Conservation (phyloP, 2,329 filamentous ascomycete genomes). For the Penicillium polonicum region DNA sequence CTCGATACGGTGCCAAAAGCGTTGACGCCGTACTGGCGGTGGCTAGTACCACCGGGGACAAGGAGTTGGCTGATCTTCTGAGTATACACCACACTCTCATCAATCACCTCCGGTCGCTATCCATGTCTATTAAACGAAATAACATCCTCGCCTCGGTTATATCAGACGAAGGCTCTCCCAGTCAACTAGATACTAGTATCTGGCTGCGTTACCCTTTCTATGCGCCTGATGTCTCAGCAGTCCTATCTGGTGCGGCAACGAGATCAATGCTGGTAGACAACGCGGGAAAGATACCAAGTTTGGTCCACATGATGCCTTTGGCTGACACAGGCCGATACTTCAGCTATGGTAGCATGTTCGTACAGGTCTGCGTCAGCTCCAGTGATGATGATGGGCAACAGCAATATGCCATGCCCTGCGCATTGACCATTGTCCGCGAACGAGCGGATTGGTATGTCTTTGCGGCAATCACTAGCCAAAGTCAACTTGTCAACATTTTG, state of each 20-base stretch:
- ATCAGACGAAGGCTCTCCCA: slow-evolving; percentile 65
- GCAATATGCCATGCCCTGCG: slow-evolving; percentile 69
- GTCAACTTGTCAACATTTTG: slow-evolving; percentile 69
- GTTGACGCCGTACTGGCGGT: slow-evolving; percentile 43
- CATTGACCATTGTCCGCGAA: slow-evolving; percentile 72
- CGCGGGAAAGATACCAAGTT: slow-evolving; percentile 47
- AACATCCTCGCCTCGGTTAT: slow-evolving; percentile 66
- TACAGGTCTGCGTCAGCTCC: slow-evolving; percentile 72
- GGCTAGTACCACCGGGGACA: slow-evolving; percentile 47
- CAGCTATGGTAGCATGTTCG: slow-evolving; percentile 75
- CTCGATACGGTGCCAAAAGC: slow-evolving; percentile 40
- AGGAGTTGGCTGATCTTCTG: slow-evolving; percentile 46
- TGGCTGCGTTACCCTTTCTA: slow-evolving; percentile 77
- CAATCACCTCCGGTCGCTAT: slow-evolving; percentile 68
- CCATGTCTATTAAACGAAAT: slow-evolving; percentile 81
- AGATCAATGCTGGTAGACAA: slow-evolving; percentile 48
- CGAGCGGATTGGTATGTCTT: slow-evolving; percentile 68
- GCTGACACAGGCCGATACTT: slow-evolving; percentile 73
- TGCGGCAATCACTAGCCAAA: slow-evolving; percentile 76
- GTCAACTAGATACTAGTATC: slow-evolving; percentile 76
- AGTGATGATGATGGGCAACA: slow-evolving; percentile 60
- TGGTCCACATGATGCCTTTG: slow-evolving; percentile 70
- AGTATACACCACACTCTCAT: slow-evolving; percentile 56
- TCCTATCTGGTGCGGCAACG: slow-evolving; percentile 61
- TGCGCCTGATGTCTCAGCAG: slow-evolving; percentile 67